phyloP scores from a whole-genome alignment of 441 rosid species.

The Populus hybrid region DNA sequence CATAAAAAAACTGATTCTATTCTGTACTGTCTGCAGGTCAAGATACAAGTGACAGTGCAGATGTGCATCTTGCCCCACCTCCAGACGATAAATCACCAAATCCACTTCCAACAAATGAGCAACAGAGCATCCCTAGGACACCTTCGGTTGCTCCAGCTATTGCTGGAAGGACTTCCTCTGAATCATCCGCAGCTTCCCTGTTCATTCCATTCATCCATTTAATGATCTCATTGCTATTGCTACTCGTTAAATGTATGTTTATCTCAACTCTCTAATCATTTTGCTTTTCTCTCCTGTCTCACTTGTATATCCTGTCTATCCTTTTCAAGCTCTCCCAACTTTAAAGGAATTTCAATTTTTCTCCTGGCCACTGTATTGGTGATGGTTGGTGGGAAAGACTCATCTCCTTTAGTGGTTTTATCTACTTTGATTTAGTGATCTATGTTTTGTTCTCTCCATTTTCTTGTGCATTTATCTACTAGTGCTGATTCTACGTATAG shows the following conservation, averaged over 20 bases:
- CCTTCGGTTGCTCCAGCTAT: conserved; percentile 30
- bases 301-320: conserved; percentile 24
- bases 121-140: conserved; percentile 26
- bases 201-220: conserved; percentile 8
- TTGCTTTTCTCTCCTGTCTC: neutral
- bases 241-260: neutral
- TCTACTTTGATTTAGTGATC: neutral
- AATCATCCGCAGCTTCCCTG: conserved; percentile 18
- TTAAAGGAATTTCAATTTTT: neutral
- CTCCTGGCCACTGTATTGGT: conserved; percentile 6
- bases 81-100: conserved; percentile 17
- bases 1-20: neutral
- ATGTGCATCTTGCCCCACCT: conserved; percentile 20
- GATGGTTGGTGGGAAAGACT: conserved; percentile 12
- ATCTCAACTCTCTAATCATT: conserved; percentile 1
- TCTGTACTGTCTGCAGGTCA: conserved; percentile 24
- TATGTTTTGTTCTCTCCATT: too few relatives aligned
- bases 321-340: conserved; percentile 6
- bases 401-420: neutral
- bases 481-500: neutral
- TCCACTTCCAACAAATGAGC: conserved; percentile 38
- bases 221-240: conserved; percentile 11
- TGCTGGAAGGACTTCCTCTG: conserved; percentile 22
- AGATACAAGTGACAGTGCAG: conserved; percentile 16
- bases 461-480: neutral